Conservation (phyloP, 352 stramenopile species). For the Globisporangium orthogonon region DNA sequence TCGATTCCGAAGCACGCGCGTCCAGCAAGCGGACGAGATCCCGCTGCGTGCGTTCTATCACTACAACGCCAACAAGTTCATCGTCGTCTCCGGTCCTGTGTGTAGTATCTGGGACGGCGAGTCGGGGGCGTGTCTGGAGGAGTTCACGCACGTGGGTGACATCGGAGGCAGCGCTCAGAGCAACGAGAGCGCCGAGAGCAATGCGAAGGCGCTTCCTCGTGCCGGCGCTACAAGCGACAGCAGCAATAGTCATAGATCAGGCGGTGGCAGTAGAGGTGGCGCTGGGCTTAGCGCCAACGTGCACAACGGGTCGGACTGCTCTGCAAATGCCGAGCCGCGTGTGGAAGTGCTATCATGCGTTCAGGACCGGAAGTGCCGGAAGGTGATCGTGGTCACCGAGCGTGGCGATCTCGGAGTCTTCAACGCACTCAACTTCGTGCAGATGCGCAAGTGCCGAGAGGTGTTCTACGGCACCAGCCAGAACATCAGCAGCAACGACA, state of each 20-base stretch:
- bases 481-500: slow-evolving; percentile 1
- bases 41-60: slow-evolving; percentile 67
- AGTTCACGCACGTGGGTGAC: slow-evolving; percentile 47
- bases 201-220: background rate
- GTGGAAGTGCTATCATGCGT: slow-evolving; percentile 42
- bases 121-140: slow-evolving; percentile 40
- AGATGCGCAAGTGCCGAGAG: slow-evolving; percentile 59
- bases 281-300: slow-evolving; percentile 1
- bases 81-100: slow-evolving; percentile 47
- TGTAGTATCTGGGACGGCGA: slow-evolving; percentile 73
- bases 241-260: too few relatives aligned
- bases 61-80: slow-evolving; percentile 60
- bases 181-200: background rate
- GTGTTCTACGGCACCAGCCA: slow-evolving; percentile 19
- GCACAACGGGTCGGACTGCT: slow-evolving; percentile 14
- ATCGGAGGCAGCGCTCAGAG: background rate
- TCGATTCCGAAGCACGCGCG: slow-evolving; percentile 41
- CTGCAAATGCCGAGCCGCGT: slow-evolving; percentile 17
- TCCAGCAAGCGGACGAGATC: slow-evolving; percentile 67
- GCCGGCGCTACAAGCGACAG: background rate
- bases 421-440: slow-evolving; percentile 71
- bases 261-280: background rate
- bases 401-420: slow-evolving; percentile 54
- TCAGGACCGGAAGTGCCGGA: slow-evolving; percentile 52
- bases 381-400: slow-evolving; percentile 55